Percentiles rank a stretch among this genome's conserved stretches.
phyloP scores from a whole-genome alignment of 108 stramenopile genomes.

The Schizochytrium sp. region DNA sequence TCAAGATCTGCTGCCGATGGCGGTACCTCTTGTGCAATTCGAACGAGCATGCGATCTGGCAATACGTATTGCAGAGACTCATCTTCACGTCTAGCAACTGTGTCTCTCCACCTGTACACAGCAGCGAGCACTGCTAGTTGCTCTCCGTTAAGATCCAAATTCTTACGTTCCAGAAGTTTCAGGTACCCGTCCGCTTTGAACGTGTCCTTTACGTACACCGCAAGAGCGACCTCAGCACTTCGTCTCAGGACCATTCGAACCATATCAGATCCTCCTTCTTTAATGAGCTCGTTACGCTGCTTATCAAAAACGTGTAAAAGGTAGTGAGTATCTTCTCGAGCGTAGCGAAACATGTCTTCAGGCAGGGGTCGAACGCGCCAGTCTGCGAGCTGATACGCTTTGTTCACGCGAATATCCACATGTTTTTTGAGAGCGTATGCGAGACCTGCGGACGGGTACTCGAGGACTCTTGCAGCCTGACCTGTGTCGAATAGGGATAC shows the following conservation, averaged over 20 bases:
- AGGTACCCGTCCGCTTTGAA: neutral
- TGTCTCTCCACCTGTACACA: slow-evolving; percentile 34
- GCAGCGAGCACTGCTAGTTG: slow-evolving; percentile 41
- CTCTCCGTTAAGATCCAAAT: neutral
- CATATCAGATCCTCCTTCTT: slow-evolving; percentile 25
- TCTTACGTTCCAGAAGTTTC: neutral
- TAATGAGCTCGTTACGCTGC: slow-evolving; percentile 66
- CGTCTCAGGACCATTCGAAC: slow-evolving; percentile 44
- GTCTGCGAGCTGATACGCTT: slow-evolving; percentile 93
- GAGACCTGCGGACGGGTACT: slow-evolving; percentile 79
- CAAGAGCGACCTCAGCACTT: slow-evolving; percentile 28
- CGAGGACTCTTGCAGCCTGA: slow-evolving; percentile 84
- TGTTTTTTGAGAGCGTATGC: slow-evolving; percentile 86
- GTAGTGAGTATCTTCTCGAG: slow-evolving; percentile 93
- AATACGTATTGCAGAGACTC: slow-evolving; percentile 51
- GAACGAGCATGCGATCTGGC: slow-evolving; percentile 56
- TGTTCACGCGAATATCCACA: slow-evolving; percentile 83
- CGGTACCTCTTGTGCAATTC: slow-evolving; percentile 49
- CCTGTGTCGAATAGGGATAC: slow-evolving; percentile 96
- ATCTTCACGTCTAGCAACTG: slow-evolving; percentile 35
- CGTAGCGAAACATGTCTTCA: slow-evolving; percentile 83
- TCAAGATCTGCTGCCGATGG: slow-evolving; percentile 21
- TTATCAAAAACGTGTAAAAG: slow-evolving; percentile 88
- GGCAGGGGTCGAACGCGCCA: slow-evolving; percentile 95
- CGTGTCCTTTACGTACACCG: slow-evolving; percentile 30